phyloP scores from a whole-genome alignment of 2,329 filamentous ascomycete species.

The Fusarium haematococcum region DNA sequence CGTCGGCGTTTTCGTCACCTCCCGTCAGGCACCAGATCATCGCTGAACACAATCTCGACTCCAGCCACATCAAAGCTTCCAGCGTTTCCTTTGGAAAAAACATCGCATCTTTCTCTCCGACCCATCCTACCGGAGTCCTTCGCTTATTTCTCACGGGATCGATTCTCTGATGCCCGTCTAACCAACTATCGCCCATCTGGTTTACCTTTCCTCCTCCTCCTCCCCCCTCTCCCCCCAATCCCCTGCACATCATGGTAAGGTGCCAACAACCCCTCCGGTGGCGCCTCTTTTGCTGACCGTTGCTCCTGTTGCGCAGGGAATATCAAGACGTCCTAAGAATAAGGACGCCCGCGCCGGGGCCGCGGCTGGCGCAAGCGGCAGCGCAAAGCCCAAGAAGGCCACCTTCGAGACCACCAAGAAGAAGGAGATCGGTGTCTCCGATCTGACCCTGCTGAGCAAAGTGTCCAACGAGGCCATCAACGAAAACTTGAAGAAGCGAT shows the following conservation, averaged over 20 bases:
- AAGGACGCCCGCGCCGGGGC: constrained; percentile 54
- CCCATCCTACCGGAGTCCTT: constrained; percentile 18
- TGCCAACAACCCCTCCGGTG: constrained; percentile 22
- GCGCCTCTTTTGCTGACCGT: constrained; percentile 27
- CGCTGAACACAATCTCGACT: constrained; percentile 41
- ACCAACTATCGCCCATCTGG: constrained; percentile 26
- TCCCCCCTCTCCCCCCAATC: constrained; percentile 26
- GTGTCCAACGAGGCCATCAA: constrained; percentile 99
- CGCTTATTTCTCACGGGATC: constrained; percentile 18
- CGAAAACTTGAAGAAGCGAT: constrained; percentile 97
- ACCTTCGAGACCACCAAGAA: constrained; percentile 97
- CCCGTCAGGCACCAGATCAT: constrained; percentile 50
- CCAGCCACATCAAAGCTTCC: constrained; percentile 47
- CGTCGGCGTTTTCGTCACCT: constrained; percentile 51
- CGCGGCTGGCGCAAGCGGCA: constrained; percentile 50
- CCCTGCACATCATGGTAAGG: constrained; percentile 50
- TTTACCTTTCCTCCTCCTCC: constrained; percentile 28
- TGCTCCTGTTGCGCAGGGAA: constrained; percentile 46
- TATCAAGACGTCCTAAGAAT: constrained; percentile 56
- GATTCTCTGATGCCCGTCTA: constrained; percentile 44
- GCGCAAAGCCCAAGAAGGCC: constrained; percentile 88
- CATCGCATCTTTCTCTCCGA: constrained; percentile 36
- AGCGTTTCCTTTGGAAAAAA: constrained; percentile 37
- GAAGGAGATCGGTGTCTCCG: constrained; percentile 98
- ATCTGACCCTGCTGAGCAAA: constrained; percentile 97